These are phyloP conservation scores for Cynara cardunculus DNA, from an alignment of 129 eudicot species.

Conservation along the genomic window DNA sequence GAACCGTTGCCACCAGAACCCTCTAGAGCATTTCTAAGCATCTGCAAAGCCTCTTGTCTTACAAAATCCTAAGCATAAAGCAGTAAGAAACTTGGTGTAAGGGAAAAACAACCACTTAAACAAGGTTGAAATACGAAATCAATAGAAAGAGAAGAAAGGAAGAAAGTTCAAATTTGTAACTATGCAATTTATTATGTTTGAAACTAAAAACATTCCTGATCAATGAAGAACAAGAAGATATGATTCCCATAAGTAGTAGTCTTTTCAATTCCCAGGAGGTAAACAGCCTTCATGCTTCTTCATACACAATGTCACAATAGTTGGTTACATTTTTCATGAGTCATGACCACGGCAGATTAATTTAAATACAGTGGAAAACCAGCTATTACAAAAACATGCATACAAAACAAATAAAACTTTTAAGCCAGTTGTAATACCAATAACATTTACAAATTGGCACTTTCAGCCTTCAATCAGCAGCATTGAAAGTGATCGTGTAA, in stretches of 20 bases:
- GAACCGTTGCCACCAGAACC: conserved; percentile 85
- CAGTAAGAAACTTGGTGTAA: conserved; percentile 12
- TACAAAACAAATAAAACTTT: background rate
- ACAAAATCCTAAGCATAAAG: conserved; percentile 73
- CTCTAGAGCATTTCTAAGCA: conserved; percentile 89
- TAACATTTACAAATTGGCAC: background rate
- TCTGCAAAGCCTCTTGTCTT: conserved; percentile 86
- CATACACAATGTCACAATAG: conserved; percentile 1
- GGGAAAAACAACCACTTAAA: conserved; percentile 4
- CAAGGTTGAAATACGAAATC: background rate
- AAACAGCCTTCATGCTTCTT: background rate
- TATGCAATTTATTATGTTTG: background rate
- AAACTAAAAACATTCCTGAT: background rate
- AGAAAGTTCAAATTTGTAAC: conserved; percentile 2
- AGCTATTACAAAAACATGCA: background rate
- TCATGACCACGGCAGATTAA: background rate
- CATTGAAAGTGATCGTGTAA: background rate
- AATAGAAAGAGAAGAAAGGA: background rate
- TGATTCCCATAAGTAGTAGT: background rate
- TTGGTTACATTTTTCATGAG: background rate
- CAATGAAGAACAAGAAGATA: background rate
- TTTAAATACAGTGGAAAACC: background rate
- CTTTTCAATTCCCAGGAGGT: background rate
- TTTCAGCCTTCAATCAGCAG: background rate
- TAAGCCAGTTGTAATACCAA: background rate